Conservation (phyloP, 352 stramenopile genomes). For the Globisporangium heterothallicum region DNA sequence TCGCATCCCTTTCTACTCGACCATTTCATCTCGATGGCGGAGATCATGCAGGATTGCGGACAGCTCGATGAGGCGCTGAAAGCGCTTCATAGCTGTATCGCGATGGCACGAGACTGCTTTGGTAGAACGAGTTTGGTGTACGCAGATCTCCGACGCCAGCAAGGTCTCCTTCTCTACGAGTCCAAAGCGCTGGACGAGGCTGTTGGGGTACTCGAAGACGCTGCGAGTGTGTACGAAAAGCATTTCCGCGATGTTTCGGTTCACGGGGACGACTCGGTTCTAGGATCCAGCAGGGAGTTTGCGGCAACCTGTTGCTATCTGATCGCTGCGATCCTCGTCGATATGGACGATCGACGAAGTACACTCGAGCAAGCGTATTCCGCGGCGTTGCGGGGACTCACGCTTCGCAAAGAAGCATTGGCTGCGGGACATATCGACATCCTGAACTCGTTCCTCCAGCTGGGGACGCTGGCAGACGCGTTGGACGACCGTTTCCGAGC, state of each 20-base stretch:
- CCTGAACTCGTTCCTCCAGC: conserved; percentile 38
- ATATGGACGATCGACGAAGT: conserved; percentile 13
- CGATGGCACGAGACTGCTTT: conserved; percentile 33
- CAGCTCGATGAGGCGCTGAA: conserved; percentile 23
- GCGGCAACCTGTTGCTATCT: conserved; percentile 35
- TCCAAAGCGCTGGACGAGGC: conserved; percentile 21
- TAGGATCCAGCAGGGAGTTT: conserved; percentile 17
- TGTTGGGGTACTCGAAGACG: conserved; percentile 46
- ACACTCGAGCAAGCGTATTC: conserved; percentile 38
- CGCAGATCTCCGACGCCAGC: conserved; percentile 35
- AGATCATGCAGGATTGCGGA: conserved; percentile 22
- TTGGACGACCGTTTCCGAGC: conserved; percentile 51
- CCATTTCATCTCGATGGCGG: conserved; percentile 41
- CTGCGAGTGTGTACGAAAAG: conserved; percentile 44
- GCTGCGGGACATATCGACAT: conserved; percentile 21
- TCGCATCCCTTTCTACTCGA: conserved; percentile 34
- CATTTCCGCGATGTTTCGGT: conserved; percentile 24
- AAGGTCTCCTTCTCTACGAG: conserved; percentile 31
- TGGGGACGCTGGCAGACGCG: conserved; percentile 31
- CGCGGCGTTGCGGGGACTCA: conserved; percentile 29
- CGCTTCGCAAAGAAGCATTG: conserved; percentile 29
- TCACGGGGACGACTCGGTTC: neutral
- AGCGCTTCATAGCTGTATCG: conserved; percentile 19
- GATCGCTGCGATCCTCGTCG: conserved; percentile 19
- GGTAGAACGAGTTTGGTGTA: conserved; percentile 44